A percentile compares a stretch with the other conserved stretches of the same genome.
Evolutionary conservation across 1,139 yeast genomes (phyloP).

Genomic region (Kodamaea arcana): DNA sequence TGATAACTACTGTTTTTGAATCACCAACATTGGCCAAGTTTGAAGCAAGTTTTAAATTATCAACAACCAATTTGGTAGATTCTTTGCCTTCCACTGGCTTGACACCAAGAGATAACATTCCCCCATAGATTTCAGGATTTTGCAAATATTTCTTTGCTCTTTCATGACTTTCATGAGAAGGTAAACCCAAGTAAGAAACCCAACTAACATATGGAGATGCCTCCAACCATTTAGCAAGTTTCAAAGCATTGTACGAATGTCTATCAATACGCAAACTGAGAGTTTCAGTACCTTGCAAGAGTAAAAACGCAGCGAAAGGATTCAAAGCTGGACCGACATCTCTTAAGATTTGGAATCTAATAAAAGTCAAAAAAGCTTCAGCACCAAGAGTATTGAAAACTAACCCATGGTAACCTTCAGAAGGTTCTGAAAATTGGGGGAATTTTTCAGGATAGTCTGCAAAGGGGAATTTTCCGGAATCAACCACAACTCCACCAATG

Average conservation of each 20-base stretch:
- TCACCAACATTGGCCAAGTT: slow-evolving; percentile 97
- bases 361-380: slow-evolving; percentile 74
- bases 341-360: slow-evolving; percentile 81
- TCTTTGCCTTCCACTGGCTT: slow-evolving; percentile 57
- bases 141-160: slow-evolving; percentile 75
- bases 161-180: slow-evolving; percentile 77
- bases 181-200: slow-evolving; percentile 91
- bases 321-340: slow-evolving; percentile 87
- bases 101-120: slow-evolving; percentile 85
- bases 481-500: slow-evolving; percentile 87
- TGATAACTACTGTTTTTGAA: slow-evolving; percentile 87
- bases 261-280: slow-evolving; percentile 90
- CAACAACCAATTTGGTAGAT: slow-evolving; percentile 80
- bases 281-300: slow-evolving; percentile 90
- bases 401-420: slow-evolving; percentile 91
- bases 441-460: slow-evolving; percentile 75
- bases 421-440: slow-evolving; percentile 88
- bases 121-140: slow-evolving; percentile 68
- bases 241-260: slow-evolving; percentile 80
- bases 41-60: slow-evolving; percentile 74
- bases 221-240: slow-evolving; percentile 75
- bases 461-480: slow-evolving; percentile 93
- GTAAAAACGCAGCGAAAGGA: slow-evolving; percentile 84
- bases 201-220: slow-evolving; percentile 68
- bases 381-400: slow-evolving; percentile 75